Percentiles rank a stretch among this genome's conserved stretches.
phyloP scores from a whole-genome alignment of 1,139 yeast genomes.

The Hemisphaericaspora subhashii region DNA sequence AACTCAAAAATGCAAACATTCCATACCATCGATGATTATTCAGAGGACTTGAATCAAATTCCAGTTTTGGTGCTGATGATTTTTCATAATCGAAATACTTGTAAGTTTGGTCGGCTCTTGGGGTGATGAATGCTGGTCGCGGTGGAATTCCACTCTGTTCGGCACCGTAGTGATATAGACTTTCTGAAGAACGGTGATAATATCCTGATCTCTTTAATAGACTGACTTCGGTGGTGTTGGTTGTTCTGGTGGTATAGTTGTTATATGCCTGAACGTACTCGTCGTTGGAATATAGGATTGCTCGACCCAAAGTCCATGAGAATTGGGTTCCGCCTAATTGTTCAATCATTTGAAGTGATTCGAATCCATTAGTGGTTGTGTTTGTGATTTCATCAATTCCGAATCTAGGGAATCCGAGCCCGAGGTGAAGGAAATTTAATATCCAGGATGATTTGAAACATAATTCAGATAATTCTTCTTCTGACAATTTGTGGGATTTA shows the following conservation, averaged over 20 bases:
- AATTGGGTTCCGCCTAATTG: constrained; percentile 64
- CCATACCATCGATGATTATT: constrained; percentile 61
- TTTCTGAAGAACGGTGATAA: constrained; percentile 50
- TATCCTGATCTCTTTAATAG: constrained; percentile 40
- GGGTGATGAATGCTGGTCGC: constrained; percentile 44
- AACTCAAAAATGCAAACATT: constrained; percentile 44
- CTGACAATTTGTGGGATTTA: constrained; percentile 23
- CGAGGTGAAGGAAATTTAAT: constrained; percentile 66
- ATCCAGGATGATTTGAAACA: constrained; percentile 78
- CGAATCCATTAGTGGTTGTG: constrained; percentile 27
- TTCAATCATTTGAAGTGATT: constrained; percentile 62
- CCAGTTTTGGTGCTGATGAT: too few species aligned
- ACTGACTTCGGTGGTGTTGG: constrained; percentile 31
- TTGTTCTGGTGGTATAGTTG: constrained; percentile 22
- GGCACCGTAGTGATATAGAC: constrained; percentile 51
- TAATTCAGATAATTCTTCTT: constrained; percentile 46
- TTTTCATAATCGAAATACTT: constrained; percentile 32
- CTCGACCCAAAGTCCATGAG: constrained; percentile 85
- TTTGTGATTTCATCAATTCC: constrained; percentile 40
- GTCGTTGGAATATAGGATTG: constrained; percentile 59
- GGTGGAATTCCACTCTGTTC: constrained; percentile 45
- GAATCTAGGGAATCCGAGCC: constrained; percentile 67
- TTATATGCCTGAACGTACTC: constrained; percentile 43
- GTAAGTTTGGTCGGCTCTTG: constrained; percentile 23
- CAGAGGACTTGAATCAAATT: too few species aligned